Evolutionary conservation across 2,329 filamentous ascomycete genomes (phyloP).

Genomic region (Stemphylium beticola): DNA sequence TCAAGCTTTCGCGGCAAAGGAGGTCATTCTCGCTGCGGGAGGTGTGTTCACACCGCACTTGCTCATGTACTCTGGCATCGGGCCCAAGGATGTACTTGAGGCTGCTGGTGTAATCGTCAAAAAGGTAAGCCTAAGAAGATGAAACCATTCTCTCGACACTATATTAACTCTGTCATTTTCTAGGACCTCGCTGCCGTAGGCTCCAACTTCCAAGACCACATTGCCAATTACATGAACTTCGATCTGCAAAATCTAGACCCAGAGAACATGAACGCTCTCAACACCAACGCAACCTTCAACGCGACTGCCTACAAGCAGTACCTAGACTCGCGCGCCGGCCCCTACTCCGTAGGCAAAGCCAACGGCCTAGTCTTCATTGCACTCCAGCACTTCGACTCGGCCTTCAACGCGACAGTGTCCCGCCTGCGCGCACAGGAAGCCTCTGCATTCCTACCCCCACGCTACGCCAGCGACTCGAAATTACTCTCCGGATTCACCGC

Average conservation of each 20-base stretch:
- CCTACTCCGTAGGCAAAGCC: constrained; percentile 21
- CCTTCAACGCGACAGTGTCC: constrained; percentile 4
- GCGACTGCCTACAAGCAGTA: constrained; percentile 26
- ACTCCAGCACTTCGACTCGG: constrained; percentile 2
- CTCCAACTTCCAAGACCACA: constrained; percentile 29
- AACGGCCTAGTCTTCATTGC: constrained; percentile 16
- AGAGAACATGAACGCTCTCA: constrained; percentile 8
- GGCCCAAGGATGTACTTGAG: constrained; percentile 24
- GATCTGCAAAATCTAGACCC: constrained; percentile 11
- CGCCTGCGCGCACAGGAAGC: constrained; percentile 15
- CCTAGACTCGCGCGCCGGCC: constrained; percentile 29
- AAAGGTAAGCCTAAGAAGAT: background rate
- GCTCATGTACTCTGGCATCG: constrained; percentile 42
- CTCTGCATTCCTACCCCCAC: constrained; percentile 12
- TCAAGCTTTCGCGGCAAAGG: constrained; percentile 40
- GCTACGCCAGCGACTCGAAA: constrained; percentile 11
- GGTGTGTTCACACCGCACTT: constrained; percentile 63
- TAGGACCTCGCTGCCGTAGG: constrained; percentile 26
- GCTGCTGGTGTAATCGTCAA: constrained; percentile 21
- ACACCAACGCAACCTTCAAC: constrained; percentile 29
- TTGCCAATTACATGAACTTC: constrained; percentile 17
- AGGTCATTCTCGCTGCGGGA: constrained; percentile 66
- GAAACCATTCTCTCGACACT: background rate
- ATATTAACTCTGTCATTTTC: background rate
- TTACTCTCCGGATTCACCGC: constrained; percentile 4